Percentiles rank a stretch among this genome's conserved stretches.
Evolutionary conservation across 306 rosid genomes (phyloP).

Genomic region (Fragaria ananassa): DNA sequence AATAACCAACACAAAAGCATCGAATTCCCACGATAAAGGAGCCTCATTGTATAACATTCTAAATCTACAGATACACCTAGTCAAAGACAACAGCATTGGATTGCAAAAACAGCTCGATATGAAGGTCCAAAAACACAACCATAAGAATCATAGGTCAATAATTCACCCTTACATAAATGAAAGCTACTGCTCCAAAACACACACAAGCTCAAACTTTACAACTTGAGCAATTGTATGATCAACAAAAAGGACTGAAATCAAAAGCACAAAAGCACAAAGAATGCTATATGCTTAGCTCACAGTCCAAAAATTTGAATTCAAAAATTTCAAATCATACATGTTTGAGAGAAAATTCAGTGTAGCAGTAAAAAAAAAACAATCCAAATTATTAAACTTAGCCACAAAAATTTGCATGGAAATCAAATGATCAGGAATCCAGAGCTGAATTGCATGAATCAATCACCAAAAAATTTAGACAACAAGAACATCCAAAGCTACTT

Average conservation of each 20-base stretch:
- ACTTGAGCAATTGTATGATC: not conserved
- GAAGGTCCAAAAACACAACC: not conserved
- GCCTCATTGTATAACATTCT: not conserved
- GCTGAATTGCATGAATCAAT: not conserved
- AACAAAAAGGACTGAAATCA: not conserved
- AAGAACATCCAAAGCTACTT: not conserved
- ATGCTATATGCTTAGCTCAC: constrained; percentile 34
- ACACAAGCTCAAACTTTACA: not conserved
- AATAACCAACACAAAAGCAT: not conserved
- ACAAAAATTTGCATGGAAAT: not conserved
- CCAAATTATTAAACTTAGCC: constrained; percentile 8
- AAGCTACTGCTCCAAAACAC: not conserved
- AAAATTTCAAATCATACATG: constrained; percentile 12
- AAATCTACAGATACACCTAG: not conserved
- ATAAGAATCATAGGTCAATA: not conserved
- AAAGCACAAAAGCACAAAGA: not conserved
- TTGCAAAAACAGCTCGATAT: not conserved
- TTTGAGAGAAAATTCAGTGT: not conserved
- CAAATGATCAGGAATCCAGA: not conserved
- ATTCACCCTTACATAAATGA: not conserved
- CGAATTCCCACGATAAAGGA: not conserved
- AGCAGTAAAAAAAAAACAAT: constrained; percentile 18
- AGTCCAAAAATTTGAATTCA: constrained; percentile 26
- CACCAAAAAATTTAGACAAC: not conserved
- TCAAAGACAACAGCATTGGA: not conserved